Evolutionary conservation across 306 rosid species (phyloP).

Genomic region (Canavalia ensiformis): DNA sequence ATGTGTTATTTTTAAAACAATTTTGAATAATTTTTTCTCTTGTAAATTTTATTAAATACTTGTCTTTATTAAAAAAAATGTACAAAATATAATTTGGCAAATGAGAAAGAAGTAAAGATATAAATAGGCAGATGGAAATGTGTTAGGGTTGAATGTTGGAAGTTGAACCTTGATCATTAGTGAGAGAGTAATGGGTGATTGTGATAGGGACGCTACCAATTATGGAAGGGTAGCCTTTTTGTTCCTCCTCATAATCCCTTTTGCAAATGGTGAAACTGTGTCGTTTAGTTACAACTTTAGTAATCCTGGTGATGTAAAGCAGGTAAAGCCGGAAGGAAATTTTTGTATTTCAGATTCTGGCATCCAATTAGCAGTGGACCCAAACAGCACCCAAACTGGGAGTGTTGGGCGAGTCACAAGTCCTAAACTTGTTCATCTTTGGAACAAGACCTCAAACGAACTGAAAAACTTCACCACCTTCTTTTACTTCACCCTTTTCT

Average conservation of each 20-base stretch:
- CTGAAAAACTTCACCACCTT: constrained; percentile 48
- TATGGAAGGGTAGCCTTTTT: constrained; percentile 2
- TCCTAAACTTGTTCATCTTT: constrained; percentile 28
- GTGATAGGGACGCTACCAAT: background rate
- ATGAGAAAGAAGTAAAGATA: too few relatives aligned
- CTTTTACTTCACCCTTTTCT: constrained; percentile 52
- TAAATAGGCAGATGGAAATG: background rate
- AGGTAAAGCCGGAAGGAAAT: constrained; percentile 24
- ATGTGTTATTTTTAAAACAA: too few relatives aligned
- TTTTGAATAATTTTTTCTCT: too few relatives aligned
- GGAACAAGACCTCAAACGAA: constrained; percentile 44
- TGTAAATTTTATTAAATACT: too few relatives aligned
- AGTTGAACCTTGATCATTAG: background rate
- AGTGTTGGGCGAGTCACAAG: constrained; percentile 38
- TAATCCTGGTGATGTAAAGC: background rate
- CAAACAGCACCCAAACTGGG: background rate
- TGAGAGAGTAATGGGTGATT: constrained; percentile 3
- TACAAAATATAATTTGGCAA: too few relatives aligned
- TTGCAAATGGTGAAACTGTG: background rate
- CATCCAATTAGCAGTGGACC: constrained; percentile 24
- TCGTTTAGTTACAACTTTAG: background rate
- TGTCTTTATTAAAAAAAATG: too few relatives aligned
- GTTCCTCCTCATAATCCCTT: constrained; percentile 27
- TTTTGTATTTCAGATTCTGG: background rate
- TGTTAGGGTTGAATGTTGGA: background rate